phyloP scores from a whole-genome alignment of 2,329 filamentous ascomycete species.

The Neodidymelliopsis sp. region DNA sequence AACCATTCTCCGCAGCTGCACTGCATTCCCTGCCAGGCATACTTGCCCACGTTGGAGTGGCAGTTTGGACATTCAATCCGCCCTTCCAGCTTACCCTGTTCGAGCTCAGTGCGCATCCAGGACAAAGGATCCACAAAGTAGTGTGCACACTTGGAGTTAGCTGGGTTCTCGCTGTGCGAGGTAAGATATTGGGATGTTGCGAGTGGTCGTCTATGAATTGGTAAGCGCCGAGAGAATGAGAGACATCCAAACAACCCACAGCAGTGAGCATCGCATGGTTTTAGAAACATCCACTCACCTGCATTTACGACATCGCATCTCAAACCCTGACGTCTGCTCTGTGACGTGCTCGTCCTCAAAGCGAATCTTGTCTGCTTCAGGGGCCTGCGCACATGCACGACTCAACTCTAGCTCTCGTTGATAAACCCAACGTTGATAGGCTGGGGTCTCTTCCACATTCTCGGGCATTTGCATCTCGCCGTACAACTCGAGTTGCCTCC shows the following conservation, averaged over 20 bases:
- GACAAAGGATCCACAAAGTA: conserved; percentile 90
- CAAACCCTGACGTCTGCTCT: conserved; percentile 55
- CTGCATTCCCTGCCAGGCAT: conserved; percentile 93
- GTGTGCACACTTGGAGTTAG: conserved; percentile 70
- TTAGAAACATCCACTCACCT: conserved; percentile 60
- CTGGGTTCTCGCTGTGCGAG: conserved; percentile 59
- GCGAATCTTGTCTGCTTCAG: conserved; percentile 75
- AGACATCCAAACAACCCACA: conserved; percentile 17
- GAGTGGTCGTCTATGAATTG: conserved; percentile 59
- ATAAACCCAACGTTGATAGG: conserved; percentile 83
- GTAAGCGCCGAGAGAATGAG: conserved; percentile 37
- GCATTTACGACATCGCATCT: conserved; percentile 91
- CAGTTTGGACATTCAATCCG: conserved; percentile 88
- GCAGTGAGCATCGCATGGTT: conserved; percentile 14
- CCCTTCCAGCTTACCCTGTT: conserved; percentile 82
- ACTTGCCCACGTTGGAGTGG: conserved; percentile 84
- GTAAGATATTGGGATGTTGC: conserved; percentile 73
- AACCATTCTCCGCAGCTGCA: conserved; percentile 93
- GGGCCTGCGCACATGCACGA: conserved; percentile 78
- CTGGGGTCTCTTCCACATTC: conserved; percentile 71
- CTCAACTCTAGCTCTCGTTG: conserved; percentile 70
- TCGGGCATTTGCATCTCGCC: conserved; percentile 84
- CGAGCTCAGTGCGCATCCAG: conserved; percentile 92
- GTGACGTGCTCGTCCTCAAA: conserved; percentile 75
- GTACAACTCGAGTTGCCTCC: conserved; percentile 86